phyloP scores from a whole-genome alignment of 1,139 yeast species.

The Tardiomyces digboiensis region DNA sequence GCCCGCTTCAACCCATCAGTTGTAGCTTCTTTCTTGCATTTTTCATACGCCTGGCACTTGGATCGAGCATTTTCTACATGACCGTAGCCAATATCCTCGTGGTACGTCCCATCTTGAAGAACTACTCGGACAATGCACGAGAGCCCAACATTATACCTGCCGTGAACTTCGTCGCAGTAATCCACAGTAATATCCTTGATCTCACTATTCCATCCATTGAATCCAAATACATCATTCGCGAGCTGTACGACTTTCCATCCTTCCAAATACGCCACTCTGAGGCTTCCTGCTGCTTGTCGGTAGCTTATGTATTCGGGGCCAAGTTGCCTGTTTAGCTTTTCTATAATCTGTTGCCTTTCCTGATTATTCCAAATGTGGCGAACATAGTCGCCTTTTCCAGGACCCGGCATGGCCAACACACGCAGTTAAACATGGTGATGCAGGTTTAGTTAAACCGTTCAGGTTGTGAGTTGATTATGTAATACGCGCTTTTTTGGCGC shows the following conservation, averaged over 20 bases:
- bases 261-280: conserved; percentile 24
- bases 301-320: conserved; percentile 90
- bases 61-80: conserved; percentile 53
- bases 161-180: conserved; percentile 21
- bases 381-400: not conserved
- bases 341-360: conserved; percentile 4
- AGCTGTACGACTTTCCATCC: conserved; percentile 37
- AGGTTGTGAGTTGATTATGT: too few relatives aligned
- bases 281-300: conserved; percentile 47
- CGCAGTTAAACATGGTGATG: too few relatives aligned
- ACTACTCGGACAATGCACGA: conserved; percentile 63
- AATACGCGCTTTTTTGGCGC: too few relatives aligned
- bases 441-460: too few relatives aligned
- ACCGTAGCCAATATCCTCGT: conserved; percentile 76
- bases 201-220: conserved; percentile 54
- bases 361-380: not conserved
- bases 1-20: conserved; percentile 75
- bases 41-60: conserved; percentile 63
- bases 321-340: conserved; percentile 9
- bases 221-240: conserved; percentile 60
- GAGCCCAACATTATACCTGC: conserved; percentile 46
- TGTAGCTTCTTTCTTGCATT: conserved; percentile 66
- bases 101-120: conserved; percentile 60
- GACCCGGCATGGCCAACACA: not conserved
- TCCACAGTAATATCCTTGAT: conserved; percentile 30